Conservation (phyloP, 345 rosid genomes). For the Barbarea vulgaris region DNA sequence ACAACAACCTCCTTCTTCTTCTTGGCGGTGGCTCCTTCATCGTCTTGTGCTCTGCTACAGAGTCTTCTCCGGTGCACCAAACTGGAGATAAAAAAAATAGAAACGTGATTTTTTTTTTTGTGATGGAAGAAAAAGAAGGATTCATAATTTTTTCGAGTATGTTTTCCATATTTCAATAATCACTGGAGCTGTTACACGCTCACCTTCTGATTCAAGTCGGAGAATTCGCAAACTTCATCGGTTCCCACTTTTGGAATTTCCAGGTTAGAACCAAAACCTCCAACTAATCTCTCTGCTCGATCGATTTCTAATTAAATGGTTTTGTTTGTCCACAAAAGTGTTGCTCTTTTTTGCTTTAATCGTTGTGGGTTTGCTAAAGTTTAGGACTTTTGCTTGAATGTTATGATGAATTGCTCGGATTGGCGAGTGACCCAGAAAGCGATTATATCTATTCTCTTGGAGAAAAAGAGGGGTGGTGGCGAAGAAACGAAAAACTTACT, state of each 20-base stretch:
- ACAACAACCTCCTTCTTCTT: too few relatives aligned
- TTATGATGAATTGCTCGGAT: constrained; percentile 91
- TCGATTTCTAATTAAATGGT: too few relatives aligned
- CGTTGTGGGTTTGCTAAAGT: neutral
- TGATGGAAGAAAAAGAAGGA: too few relatives aligned
- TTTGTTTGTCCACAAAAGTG: constrained; percentile 1
- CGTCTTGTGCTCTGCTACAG: too few relatives aligned
- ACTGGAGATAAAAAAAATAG: too few relatives aligned
- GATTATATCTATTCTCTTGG: too few relatives aligned
- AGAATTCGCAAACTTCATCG: constrained; percentile 82
- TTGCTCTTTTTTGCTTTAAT: neutral
- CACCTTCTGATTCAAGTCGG: constrained; percentile 88
- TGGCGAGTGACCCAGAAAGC: constrained; percentile 66
- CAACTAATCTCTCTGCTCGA: neutral
- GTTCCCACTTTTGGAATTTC: constrained; percentile 98
- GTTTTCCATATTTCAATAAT: too few relatives aligned
- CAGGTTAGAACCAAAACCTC: constrained; percentile 50
- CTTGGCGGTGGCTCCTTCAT: too few relatives aligned
- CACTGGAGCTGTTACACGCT: too few relatives aligned
- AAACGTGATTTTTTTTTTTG: too few relatives aligned
- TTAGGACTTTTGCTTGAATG: constrained; percentile 12
- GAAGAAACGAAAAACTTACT: constrained; percentile 26
- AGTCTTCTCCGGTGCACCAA: too few relatives aligned
- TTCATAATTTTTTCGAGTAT: too few relatives aligned
- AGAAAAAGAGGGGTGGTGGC: constrained; percentile 16